A percentile compares a stretch with the other conserved stretches of the same genome.
Conservation (phyloP, 345 rosid species). For the Pelargonium nanum region DNA sequence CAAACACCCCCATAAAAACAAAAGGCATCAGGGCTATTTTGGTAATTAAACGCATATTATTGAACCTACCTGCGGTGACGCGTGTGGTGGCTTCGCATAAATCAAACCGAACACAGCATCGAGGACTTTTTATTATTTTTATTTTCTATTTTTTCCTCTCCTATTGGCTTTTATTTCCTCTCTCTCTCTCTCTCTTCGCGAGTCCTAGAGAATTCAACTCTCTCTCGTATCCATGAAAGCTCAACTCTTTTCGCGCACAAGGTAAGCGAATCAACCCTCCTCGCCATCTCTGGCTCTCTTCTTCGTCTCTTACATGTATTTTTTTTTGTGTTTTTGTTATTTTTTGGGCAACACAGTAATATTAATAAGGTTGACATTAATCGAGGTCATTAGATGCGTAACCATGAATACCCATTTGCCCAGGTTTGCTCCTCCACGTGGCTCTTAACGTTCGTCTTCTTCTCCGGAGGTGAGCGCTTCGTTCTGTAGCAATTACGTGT, state of each 20-base stretch:
- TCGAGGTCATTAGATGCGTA: conserved; percentile 12
- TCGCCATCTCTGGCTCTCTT: conserved; percentile 15
- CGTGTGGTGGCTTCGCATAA: neutral
- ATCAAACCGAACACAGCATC: neutral
- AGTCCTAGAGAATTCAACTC: conserved; percentile 22
- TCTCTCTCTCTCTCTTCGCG: conserved; percentile 7
- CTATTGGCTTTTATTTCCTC: neutral
- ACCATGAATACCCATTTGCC: conserved; percentile 18
- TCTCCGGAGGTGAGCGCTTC: conserved; percentile 28
- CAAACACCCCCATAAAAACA: no score
- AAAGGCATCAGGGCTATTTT: neutral
- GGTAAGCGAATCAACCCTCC: conserved; percentile 18
- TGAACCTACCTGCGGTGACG: neutral
- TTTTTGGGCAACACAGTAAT: conserved; percentile 3
- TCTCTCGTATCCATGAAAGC: conserved; percentile 16
- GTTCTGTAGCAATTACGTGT: conserved; percentile 2
- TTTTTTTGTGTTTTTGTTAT: conserved; percentile 7
- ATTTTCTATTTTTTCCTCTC: conserved; percentile 2
- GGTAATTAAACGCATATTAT: neutral
- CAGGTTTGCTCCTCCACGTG: conserved; percentile 27
- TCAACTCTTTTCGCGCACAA: conserved; percentile 11
- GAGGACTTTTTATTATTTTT: conserved; percentile 3
- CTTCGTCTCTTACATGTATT: neutral
- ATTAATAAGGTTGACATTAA: neutral
- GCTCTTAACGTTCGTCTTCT: conserved; percentile 36